Conservation (phyloP, 306 rosid species). For the Pueraria montana region DNA sequence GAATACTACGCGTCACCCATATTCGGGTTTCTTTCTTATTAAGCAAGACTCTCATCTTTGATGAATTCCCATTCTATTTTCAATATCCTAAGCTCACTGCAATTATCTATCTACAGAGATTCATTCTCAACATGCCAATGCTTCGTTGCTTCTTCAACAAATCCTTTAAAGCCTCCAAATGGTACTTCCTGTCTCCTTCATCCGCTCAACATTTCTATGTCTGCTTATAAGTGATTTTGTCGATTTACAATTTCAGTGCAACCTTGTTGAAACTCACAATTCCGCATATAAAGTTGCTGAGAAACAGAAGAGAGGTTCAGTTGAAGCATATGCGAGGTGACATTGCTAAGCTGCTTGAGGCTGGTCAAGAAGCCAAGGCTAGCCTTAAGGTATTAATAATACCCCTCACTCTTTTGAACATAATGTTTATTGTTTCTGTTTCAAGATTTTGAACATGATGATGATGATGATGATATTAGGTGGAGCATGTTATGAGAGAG, state of each 20-base stretch:
- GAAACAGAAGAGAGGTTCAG: conserved; percentile 91
- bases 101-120: not conserved
- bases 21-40: not conserved
- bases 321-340: conserved; percentile 89
- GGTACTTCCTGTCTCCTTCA: conserved; percentile 56
- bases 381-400: conserved; percentile 69
- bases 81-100: conserved; percentile 1
- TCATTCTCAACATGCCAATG: conserved; percentile 68
- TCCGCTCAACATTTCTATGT: not conserved
- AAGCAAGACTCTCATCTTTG: not conserved
- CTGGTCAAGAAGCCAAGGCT: conserved; percentile 98
- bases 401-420: not conserved
- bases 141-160: conserved; percentile 85
- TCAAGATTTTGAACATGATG: conserved; percentile 19
- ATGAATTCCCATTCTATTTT: not conserved
- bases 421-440: not conserved
- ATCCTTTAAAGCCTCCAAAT: conserved; percentile 87
- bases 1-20: not conserved
- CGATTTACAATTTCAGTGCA: conserved; percentile 60
- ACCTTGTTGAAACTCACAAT: conserved; percentile 88
- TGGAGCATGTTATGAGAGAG: conserved; percentile 91
- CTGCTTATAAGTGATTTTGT: not conserved
- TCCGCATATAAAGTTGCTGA: conserved; percentile 87
- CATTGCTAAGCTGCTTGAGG: conserved; percentile 93
- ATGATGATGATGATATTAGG: conserved; percentile 57